Evolutionary conservation across 345 rosid species (phyloP).

Genomic region (Arabidopsis arenosa): DNA sequence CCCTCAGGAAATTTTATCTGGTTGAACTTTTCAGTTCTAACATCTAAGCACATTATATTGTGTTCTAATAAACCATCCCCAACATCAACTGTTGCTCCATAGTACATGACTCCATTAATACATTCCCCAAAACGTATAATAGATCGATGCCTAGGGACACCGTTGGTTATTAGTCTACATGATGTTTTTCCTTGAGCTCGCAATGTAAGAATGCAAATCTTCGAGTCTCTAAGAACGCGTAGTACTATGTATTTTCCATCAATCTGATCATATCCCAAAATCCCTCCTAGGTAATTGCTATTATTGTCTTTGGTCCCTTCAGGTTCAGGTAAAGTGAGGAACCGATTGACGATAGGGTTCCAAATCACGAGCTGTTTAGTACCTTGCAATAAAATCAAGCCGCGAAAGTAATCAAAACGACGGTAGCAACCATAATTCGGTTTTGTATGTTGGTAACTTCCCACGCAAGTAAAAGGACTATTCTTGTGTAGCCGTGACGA

Average conservation of each 20-base stretch:
- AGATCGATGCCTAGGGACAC: not conserved
- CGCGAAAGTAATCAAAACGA: not conserved
- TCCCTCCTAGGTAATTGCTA: not conserved
- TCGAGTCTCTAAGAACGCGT: not conserved
- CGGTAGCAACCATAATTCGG: not conserved
- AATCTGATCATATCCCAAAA: slow-evolving; percentile 5
- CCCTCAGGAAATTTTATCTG: not conserved
- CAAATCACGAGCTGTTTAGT: not conserved
- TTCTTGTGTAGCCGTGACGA: not conserved
- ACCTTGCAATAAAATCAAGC: slow-evolving; percentile 3
- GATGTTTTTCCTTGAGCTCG: not conserved
- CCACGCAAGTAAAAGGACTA: not conserved
- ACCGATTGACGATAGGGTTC: not conserved
- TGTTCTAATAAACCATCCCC: not conserved
- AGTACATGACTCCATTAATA: not conserved
- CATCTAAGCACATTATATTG: slow-evolving; percentile 1
- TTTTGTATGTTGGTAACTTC: not conserved
- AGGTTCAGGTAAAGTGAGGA: not conserved
- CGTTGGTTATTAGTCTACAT: not conserved
- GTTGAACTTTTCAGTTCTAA: slow-evolving; percentile 9
- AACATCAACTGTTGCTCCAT: not conserved
- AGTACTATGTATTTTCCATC: not conserved
- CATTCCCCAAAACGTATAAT: not conserved
- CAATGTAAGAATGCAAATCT: slow-evolving; percentile 8
- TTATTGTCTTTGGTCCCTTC: not conserved